Evolutionary conservation across 2,329 filamentous ascomycete species (phyloP).

Genomic region (Triangularia verruculosa): DNA sequence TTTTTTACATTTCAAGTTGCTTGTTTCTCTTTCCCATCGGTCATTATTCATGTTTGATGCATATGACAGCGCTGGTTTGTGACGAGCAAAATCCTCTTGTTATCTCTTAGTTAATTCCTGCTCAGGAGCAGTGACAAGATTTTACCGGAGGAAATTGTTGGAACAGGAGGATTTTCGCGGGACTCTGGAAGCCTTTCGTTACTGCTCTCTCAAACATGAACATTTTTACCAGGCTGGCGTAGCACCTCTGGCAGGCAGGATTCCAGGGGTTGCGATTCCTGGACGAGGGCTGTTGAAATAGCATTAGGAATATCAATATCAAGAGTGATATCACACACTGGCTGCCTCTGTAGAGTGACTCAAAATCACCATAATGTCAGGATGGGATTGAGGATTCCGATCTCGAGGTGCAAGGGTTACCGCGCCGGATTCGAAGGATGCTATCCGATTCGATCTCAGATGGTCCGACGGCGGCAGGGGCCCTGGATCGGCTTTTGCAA

Average conservation of each 20-base stretch:
- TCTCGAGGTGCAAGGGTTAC: not conserved
- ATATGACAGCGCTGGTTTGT: conserved; percentile 15
- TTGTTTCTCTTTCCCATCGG: conserved; percentile 1
- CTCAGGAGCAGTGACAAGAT: conserved; percentile 25
- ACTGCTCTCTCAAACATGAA: not conserved
- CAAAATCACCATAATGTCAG: not conserved
- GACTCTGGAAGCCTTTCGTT: not conserved
- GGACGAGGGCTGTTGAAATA: conserved; percentile 1
- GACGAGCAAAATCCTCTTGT: conserved; percentile 17
- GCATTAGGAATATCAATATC: conserved; percentile 2
- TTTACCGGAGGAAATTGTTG: conserved; percentile 11
- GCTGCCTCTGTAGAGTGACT: not conserved
- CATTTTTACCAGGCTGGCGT: conserved; percentile 11
- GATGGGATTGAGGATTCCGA: not conserved
- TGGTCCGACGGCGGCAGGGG: not conserved
- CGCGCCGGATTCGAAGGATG: not conserved
- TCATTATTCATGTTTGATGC: not conserved
- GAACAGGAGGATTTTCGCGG: conserved; percentile 9
- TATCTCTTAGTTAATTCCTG: conserved; percentile 25
- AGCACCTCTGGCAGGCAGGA: conserved; percentile 18
- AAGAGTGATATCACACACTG: conserved; percentile 8
- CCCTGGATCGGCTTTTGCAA: not conserved
- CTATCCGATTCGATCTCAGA: not conserved
- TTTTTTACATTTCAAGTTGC: conserved; percentile 10
- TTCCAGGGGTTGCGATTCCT: conserved; percentile 11